Conservation (phyloP, 2,329 filamentous ascomycete species). For the Penicillium sp. region DNA sequence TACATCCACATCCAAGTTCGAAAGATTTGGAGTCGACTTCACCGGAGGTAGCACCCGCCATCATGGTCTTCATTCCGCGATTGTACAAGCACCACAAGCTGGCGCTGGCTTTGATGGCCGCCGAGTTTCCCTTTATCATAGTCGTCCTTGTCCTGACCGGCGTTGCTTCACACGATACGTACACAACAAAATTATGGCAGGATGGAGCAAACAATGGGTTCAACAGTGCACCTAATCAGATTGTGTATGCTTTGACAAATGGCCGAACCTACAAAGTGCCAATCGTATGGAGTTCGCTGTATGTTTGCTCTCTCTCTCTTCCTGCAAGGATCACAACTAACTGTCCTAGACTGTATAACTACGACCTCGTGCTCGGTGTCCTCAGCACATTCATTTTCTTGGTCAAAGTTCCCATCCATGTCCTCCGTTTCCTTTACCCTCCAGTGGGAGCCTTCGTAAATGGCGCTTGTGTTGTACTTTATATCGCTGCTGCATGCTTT, state of each 20-base stretch:
- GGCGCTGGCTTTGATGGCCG: conserved; percentile 49
- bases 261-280: conserved; percentile 53
- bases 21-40: neutral
- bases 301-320: conserved; percentile 23
- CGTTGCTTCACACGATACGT: conserved; percentile 59
- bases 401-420: conserved; percentile 54
- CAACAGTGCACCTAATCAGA: conserved; percentile 56
- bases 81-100: conserved; percentile 52
- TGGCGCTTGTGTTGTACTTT: conserved; percentile 48
- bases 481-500: conserved; percentile 51
- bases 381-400: conserved; percentile 60
- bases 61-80: conserved; percentile 47
- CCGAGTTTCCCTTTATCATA: conserved; percentile 57
- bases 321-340: neutral
- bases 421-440: conserved; percentile 56
- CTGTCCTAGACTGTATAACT: conserved; percentile 52
- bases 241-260: conserved; percentile 58
- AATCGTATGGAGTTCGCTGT: conserved; percentile 60
- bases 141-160: conserved; percentile 57
- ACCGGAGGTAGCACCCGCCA: conserved; percentile 5
- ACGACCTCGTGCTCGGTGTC: conserved; percentile 59
- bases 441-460: conserved; percentile 53
- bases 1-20: neutral
- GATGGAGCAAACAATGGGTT: conserved; percentile 60
- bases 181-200: conserved; percentile 59